phyloP scores from a whole-genome alignment of 164 flowering plant species.

The Echeveria elegans region DNA sequence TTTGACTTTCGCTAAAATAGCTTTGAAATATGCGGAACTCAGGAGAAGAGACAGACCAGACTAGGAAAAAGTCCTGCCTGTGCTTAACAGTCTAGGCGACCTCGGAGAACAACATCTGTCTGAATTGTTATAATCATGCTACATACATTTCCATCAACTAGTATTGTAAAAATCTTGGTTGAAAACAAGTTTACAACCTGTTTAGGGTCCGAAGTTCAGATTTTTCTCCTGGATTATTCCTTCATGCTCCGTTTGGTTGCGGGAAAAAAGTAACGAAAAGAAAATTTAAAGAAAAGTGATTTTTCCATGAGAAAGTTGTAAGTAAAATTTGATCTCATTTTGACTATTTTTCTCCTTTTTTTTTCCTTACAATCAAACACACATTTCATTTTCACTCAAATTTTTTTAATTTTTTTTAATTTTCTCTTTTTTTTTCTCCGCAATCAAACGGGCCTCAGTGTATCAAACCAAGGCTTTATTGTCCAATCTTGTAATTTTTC shows the following conservation, averaged over 20 bases:
- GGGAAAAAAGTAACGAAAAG: too few relatives aligned
- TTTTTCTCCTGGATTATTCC: neutral
- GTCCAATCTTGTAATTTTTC: neutral
- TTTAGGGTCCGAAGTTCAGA: neutral
- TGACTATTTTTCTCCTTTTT: too few relatives aligned
- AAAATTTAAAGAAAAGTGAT: too few relatives aligned
- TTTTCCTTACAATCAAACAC: too few relatives aligned
- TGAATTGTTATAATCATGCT: neutral
- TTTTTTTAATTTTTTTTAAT: too few relatives aligned
- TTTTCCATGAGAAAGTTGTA: too few relatives aligned
- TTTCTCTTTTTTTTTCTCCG: neutral
- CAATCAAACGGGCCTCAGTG: neutral
- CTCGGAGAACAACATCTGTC: neutral
- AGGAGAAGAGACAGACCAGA: neutral
- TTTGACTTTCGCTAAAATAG: neutral
- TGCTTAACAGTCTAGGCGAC: neutral
- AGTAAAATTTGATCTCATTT: too few relatives aligned
- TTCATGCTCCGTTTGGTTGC: too few relatives aligned
- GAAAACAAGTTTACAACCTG: neutral
- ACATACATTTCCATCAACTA: neutral
- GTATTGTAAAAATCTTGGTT: neutral
- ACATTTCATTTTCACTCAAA: too few relatives aligned
- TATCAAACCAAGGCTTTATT: neutral
- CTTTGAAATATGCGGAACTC: neutral
- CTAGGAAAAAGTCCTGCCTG: neutral